Evolutionary conservation across 495 filamentous ascomycete species (phyloP), one percentile per base, ranked within the genome.

Genomic region (Schizothecium vesticola): DNA sequence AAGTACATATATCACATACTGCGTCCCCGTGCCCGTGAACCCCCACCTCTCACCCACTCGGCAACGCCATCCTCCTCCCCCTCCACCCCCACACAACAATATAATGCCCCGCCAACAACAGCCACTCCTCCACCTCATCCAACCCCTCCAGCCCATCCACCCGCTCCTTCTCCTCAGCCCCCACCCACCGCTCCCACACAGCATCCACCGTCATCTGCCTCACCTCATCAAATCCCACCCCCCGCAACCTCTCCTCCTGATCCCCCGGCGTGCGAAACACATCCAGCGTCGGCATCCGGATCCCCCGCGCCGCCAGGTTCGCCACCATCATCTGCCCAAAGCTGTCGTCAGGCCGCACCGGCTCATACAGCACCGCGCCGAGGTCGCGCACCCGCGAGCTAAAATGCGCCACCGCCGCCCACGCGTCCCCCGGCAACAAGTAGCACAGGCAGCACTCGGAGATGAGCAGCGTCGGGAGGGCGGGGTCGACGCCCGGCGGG

Each of bases 51-150:
- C 36, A 67, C 11, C 28, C 61, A 12, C 19, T 61, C 1, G 56
- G 29, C 66, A 77, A 63, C 28, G 66, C 69, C 57, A 79, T 74
- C 23, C 74, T 75, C 22, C 61, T 59, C 0, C 80, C 79, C 69
- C 71, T 80, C 79, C 80, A 83, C 4, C 76, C 94, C 94, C 94
- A 97, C 11, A 85, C 89, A 65, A 98, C 84, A 70, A 93, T 90
- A 78, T 99, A 99, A 82, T 99, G 95, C 67, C 85, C 85, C 5
- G 92, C 92, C 72, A 99, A 77, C 75, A 99, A 76, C 72, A 87
- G 81, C 93, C 94, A 97, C 80, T 99, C 95, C 79, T 99, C 95
- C 65, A 97, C 86, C 79, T 99, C 95, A 82, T 99, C 95, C 70
- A 98, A 74, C 82, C 94, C 91, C 78, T 98, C 95, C 64, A 97